Conservation (phyloP, 805 yeast species). For the Kodamaea laetipori region DNA sequence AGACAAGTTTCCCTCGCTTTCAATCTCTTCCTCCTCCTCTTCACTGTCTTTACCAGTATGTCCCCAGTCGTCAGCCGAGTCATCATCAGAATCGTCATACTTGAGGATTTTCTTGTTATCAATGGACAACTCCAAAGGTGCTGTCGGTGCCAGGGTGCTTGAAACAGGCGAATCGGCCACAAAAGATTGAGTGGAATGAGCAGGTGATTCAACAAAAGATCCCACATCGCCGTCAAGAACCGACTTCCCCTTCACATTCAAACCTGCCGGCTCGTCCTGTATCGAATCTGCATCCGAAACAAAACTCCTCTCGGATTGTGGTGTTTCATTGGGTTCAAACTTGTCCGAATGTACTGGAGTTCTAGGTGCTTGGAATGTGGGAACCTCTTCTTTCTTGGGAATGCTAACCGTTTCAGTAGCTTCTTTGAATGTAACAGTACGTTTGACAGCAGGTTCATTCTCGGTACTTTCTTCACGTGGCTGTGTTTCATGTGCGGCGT, state of each 20-base stretch:
- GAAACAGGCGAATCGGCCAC: constrained; percentile 5
- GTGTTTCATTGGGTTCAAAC: constrained; percentile 30
- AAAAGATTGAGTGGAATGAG: constrained; percentile 6
- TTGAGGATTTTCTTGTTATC: constrained; percentile 20
- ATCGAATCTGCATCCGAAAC: constrained; percentile 44
- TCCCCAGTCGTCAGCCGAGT: constrained; percentile 27
- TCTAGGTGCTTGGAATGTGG: background rate
- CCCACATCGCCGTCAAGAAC: constrained; percentile 6
- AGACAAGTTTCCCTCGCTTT: background rate
- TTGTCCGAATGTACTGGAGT: constrained; percentile 36
- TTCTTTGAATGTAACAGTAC: constrained; percentile 5
- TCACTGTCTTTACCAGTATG: constrained; percentile 24
- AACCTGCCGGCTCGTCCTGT: constrained; percentile 36
- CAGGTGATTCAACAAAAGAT: constrained; percentile 1
- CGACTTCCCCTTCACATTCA: constrained; percentile 23
- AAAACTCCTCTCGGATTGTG: constrained; percentile 38
- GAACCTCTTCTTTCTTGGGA: background rate
- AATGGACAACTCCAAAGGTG: constrained; percentile 28
- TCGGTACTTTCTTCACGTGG: background rate
- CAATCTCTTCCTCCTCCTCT: constrained; percentile 11
- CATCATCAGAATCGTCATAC: constrained; percentile 14
- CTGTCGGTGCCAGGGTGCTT: constrained; percentile 9
- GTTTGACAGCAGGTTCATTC: constrained; percentile 4
- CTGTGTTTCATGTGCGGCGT: background rate
- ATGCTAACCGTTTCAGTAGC: background rate